Percentiles rank a stretch among this genome's conserved stretches.
phyloP scores from a whole-genome alignment of 257 asterid genomes.

The Thymus quinquecostatus region DNA sequence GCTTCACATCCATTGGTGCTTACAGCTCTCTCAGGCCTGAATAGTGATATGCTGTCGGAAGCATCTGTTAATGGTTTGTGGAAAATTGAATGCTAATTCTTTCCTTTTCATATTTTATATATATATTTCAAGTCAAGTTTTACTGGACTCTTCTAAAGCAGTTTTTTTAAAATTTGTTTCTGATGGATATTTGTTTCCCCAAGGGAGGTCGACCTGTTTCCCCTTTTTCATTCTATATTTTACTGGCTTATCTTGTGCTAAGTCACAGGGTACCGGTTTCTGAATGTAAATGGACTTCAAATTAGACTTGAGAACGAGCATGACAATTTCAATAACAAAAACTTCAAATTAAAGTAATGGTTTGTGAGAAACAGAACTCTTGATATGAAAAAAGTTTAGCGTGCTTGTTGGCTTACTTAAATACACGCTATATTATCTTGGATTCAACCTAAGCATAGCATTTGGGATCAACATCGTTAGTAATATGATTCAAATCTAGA shows the following conservation, averaged over 20 bases:
- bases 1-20: slow-evolving; percentile 91
- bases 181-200: slow-evolving; percentile 23
- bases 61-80: slow-evolving; percentile 91
- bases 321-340: not conserved
- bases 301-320: slow-evolving; percentile 4
- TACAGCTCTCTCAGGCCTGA: slow-evolving; percentile 91
- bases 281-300: not conserved
- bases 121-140: slow-evolving; percentile 16
- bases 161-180: slow-evolving; percentile 12
- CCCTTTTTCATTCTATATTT: slow-evolving; percentile 20
- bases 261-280: slow-evolving; percentile 17
- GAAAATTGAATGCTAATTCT: slow-evolving; percentile 31
- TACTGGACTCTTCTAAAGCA: slow-evolving; percentile 26
- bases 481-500: not conserved
- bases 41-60: slow-evolving; percentile 74
- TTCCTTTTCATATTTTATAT: slow-evolving; percentile 17
- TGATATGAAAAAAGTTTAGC: not conserved
- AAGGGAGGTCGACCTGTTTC: slow-evolving; percentile 25
- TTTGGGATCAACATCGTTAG: slow-evolving; percentile 16
- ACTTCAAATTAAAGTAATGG: not conserved
- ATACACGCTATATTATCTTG: slow-evolving; percentile 1
- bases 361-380: not conserved
- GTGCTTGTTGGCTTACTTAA: not conserved
- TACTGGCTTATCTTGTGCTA: slow-evolving; percentile 11
- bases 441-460: slow-evolving; percentile 2